Percentiles rank a stretch among this genome's conserved stretches.
Conservation (phyloP, 2,329 filamentous ascomycete genomes). For the Boeremia exigua region DNA sequence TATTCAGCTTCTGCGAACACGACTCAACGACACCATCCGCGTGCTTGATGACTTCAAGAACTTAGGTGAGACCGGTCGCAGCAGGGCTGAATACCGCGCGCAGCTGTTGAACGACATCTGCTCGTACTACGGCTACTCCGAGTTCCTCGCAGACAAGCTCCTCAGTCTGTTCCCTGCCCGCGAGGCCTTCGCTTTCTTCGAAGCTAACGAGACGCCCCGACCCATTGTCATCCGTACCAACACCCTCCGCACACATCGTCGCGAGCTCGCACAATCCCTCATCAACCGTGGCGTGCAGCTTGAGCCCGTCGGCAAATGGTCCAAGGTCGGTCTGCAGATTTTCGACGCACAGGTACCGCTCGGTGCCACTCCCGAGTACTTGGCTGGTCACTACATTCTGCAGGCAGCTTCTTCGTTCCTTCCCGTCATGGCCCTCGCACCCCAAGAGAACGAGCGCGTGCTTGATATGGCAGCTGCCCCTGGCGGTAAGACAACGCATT, state of each 20-base stretch:
- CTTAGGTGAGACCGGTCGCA: conserved; percentile 78
- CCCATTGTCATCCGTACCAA: conserved; percentile 97
- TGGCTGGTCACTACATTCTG: conserved; percentile 96
- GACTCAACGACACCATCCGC: conserved; percentile 92
- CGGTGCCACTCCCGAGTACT: conserved; percentile 95
- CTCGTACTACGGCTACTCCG: conserved; percentile 95
- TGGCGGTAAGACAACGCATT: conserved; percentile 94
- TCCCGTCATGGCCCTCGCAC: conserved; percentile 95
- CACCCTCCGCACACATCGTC: conserved; percentile 77
- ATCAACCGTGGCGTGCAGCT: conserved; percentile 97
- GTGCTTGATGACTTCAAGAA: conserved; percentile 88
- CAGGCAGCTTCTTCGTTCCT: conserved; percentile 97
- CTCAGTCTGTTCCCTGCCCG: conserved; percentile 89
- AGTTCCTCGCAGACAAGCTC: conserved; percentile 94
- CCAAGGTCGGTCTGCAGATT: conserved; percentile 94
- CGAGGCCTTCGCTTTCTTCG: conserved; percentile 97
- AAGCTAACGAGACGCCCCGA: conserved; percentile 93
- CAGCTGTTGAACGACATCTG: conserved; percentile 92
- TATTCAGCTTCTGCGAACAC: conserved; percentile 82
- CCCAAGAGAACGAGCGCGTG: conserved; percentile 88
- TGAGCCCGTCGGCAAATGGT: conserved; percentile 98
- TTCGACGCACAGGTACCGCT: conserved; percentile 89
- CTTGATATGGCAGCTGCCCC: conserved; percentile 96
- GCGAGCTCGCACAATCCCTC: conserved; percentile 87
- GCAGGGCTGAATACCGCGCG: conserved; percentile 84